These are phyloP conservation scores for Acephala macrosclerotiorum DNA, from an alignment of 2,329 filamentous ascomycete species.

Conservation along the genomic window DNA sequence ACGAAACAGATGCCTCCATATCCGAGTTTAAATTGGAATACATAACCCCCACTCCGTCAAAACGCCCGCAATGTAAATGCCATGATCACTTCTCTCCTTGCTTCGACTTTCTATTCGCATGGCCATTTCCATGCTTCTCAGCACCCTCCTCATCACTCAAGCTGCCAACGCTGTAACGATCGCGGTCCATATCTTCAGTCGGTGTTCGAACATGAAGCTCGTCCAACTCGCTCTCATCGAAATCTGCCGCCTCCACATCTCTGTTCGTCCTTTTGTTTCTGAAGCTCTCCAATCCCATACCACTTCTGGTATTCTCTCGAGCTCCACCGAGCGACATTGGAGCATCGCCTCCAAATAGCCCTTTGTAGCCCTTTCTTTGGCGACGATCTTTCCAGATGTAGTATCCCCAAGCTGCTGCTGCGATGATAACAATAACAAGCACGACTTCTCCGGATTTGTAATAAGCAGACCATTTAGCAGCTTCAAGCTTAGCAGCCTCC, in stretches of 20 bases:
- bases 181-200: conserved; percentile 47
- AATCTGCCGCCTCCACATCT: conserved; percentile 69
- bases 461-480: conserved; percentile 75
- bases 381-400: conserved; percentile 70
- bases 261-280: conserved; percentile 54
- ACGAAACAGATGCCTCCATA: neutral
- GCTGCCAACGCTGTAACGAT: conserved; percentile 64
- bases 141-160: conserved; percentile 61
- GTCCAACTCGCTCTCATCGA: conserved; percentile 71
- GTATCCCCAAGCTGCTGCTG: conserved; percentile 67
- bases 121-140: conserved; percentile 32
- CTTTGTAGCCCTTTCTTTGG: conserved; percentile 61
- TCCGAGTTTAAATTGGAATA: neutral
- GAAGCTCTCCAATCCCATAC: conserved; percentile 54
- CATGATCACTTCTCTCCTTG: conserved; percentile 26
- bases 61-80: conserved; percentile 18
- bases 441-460: conserved; percentile 75
- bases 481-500: conserved; percentile 67
- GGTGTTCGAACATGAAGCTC: conserved; percentile 56
- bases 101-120: conserved; percentile 34
- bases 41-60: neutral
- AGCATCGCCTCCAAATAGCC: conserved; percentile 42
- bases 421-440: conserved; percentile 70
- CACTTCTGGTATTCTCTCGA: conserved; percentile 36
- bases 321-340: conserved; percentile 41